Evolutionary conservation across 441 rosid genomes (phyloP), one percentile per base, ranked within the genome.

Genomic region (Adansonia madagascariensis): DNA sequence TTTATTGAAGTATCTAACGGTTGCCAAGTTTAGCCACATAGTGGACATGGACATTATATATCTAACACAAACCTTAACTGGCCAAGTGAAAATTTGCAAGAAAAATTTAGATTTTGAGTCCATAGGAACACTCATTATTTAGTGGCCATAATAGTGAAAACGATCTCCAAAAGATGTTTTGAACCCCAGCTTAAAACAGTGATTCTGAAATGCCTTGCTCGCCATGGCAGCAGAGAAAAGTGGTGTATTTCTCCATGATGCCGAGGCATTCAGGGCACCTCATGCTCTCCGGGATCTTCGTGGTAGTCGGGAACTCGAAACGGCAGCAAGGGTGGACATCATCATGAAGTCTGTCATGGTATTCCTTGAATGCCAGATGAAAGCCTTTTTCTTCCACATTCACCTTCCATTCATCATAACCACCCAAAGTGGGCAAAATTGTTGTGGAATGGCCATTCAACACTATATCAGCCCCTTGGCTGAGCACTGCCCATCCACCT

Each of bases 191-290:
- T 35, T 18, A 56, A 39, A 55, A 72, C 35, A 72, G 49, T 11
- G 75, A 63, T 72, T 63, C 20, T 50, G 82, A 15, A 27, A 14
- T 49, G 67, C 46, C 80, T 43, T 11, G 27, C 1, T 87, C 90
- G 39, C 89, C 93, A 73, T 91, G 95, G 88, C 93, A 88, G 81
- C 95, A 88, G 64, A 79, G 53, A 78, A 87, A 91, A 60, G 85
- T 74, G 27, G 80, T 71, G 86, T 85, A 82, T 82, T 88, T 88
- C 79, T 89, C 91, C 95, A 89, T 89, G 3, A 60, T 7, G 24
- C 88, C 89, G 7, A 56, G 80, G 73, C 95, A 91, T 24, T 89
- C 91, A 3, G 91, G 91, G 77, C 95, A 91, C 57, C 81, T 87
- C 85, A 91, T 82, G 77, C 64, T 82, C 0, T 82, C 84, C 0